These are phyloP conservation scores for Fagus sylvatica DNA, from an alignment of 306 rosid species.

Conservation along the genomic window DNA sequence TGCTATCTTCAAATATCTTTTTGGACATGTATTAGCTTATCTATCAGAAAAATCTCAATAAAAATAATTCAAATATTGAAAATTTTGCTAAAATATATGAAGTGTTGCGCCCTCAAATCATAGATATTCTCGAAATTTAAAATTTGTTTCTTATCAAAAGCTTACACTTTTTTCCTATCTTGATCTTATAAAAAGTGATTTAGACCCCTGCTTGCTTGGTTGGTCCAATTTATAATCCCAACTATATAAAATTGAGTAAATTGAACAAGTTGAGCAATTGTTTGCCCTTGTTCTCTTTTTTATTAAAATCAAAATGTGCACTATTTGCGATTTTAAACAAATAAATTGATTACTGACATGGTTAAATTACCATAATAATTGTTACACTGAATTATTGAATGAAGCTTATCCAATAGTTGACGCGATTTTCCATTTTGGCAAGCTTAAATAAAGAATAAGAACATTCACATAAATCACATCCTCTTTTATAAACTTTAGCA, in stretches of 20 bases:
- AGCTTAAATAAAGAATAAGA: constrained; percentile 1
- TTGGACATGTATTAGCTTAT: too few relatives aligned
- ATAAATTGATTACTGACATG: not conserved
- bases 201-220: not conserved
- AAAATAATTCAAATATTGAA: too few relatives aligned
- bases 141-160: not conserved
- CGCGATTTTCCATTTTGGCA: not conserved
- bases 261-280: not conserved
- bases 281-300: too few relatives aligned
- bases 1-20: too few relatives aligned
- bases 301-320: not conserved
- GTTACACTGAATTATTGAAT: not conserved
- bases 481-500: too few relatives aligned
- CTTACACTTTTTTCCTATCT: not conserved
- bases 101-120: too few relatives aligned
- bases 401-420: not conserved
- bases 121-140: too few relatives aligned
- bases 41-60: too few relatives aligned
- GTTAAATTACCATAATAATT: not conserved
- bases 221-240: not conserved
- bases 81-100: too few relatives aligned
- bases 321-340: not conserved
- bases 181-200: not conserved
- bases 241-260: not conserved
- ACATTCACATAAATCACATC: too few relatives aligned